These are phyloP conservation scores for Cladosporium sp. DNA, from an alignment of 2,329 filamentous ascomycete species.

Conservation along the genomic window DNA sequence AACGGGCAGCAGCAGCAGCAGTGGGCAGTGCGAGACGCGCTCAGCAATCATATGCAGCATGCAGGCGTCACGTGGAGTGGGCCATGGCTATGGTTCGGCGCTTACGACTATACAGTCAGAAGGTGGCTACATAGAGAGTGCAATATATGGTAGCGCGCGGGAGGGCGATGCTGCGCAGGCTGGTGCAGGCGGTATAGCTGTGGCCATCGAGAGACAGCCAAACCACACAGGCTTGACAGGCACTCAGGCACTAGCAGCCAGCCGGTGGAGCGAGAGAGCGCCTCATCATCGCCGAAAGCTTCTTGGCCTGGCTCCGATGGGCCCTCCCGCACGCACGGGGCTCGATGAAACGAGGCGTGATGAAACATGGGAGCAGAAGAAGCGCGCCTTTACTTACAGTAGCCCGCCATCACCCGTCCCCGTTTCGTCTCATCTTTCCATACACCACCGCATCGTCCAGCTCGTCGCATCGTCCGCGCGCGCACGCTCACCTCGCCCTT, in stretches of 20 bases:
- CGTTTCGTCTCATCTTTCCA: slow-evolving; percentile 14
- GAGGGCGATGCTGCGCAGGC: not conserved
- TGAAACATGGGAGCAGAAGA: not conserved
- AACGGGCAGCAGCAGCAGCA: not conserved
- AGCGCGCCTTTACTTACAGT: not conserved
- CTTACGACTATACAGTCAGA: not conserved
- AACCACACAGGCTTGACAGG: too few species aligned
- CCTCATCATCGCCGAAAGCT: not conserved
- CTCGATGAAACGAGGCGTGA: not conserved
- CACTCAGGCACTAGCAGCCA: too few species aligned
- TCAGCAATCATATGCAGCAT: not conserved
- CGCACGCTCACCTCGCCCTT: not conserved
- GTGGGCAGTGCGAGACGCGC: not conserved
- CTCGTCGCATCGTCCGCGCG: slow-evolving; percentile 1
- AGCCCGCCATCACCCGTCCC: slow-evolving; percentile 5
- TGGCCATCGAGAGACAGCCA: not conserved
- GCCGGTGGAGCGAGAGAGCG: not conserved
- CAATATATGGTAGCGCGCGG: slow-evolving; percentile 13
- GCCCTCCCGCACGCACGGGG: not conserved
- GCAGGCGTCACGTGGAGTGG: not conserved
- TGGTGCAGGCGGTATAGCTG: not conserved
- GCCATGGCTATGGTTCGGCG: not conserved
- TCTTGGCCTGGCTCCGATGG: not conserved
- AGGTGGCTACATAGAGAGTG: not conserved
- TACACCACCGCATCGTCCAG: not conserved